Evolutionary conservation across 352 stramenopile genomes (phyloP).

Genomic region (Plasmopara halstedii): DNA sequence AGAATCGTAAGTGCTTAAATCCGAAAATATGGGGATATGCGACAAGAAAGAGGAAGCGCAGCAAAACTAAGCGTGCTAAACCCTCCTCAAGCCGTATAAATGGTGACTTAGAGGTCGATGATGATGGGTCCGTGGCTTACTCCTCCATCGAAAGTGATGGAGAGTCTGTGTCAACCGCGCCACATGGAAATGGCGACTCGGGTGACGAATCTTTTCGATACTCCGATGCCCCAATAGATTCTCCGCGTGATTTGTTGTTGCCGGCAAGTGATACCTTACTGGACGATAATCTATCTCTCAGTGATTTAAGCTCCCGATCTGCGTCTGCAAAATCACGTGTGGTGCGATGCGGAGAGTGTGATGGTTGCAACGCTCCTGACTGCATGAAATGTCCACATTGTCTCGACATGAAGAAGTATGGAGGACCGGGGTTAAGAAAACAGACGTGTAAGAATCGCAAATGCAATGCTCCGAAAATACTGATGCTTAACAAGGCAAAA

Average conservation of each 20-base stretch:
- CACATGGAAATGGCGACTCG: constrained; percentile 17
- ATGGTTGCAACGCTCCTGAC: constrained; percentile 57
- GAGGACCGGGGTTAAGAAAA: constrained; percentile 66
- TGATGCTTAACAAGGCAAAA: constrained; percentile 58
- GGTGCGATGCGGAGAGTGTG: constrained; percentile 69
- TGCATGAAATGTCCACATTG: constrained; percentile 76
- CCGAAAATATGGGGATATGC: constrained; percentile 51
- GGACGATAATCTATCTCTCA: constrained; percentile 31
- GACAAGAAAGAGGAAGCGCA: constrained; percentile 33
- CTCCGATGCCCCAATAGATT: constrained; percentile 24
- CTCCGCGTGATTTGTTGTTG: constrained; percentile 29
- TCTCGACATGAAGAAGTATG: constrained; percentile 82
- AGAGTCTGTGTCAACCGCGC: constrained; percentile 30
- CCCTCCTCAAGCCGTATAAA: constrained; percentile 21
- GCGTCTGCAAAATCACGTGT: constrained; percentile 42
- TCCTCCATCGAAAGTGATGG: constrained; percentile 52
- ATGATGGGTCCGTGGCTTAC: constrained; percentile 32
- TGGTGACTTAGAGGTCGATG: constrained; percentile 33
- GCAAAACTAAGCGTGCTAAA: constrained; percentile 14
- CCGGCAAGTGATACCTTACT: constrained; percentile 28
- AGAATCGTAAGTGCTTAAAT: constrained; percentile 76
- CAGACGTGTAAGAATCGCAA: constrained; percentile 78
- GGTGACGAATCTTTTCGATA: constrained; percentile 22
- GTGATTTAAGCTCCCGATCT: constrained; percentile 28
- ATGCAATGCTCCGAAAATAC: constrained; percentile 60